A percentile compares a stretch with the other conserved stretches of the same genome.
Conservation (phyloP, 495 filamentous ascomycete genomes). For the Hyaloscypha hepaticicola region DNA sequence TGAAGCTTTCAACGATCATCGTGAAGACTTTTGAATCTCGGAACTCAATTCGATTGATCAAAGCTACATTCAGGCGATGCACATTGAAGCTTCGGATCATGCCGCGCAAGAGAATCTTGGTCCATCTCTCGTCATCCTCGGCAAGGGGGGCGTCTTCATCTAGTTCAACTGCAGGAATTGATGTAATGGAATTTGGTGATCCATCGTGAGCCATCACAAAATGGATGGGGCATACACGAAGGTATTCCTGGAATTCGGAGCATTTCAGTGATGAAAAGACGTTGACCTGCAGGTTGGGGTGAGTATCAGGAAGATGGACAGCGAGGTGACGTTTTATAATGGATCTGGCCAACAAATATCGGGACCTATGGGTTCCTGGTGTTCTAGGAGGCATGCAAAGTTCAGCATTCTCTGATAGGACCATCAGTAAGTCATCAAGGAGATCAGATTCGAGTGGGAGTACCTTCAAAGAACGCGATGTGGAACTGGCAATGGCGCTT, state of each 20-base stretch:
- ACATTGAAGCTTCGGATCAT: constrained; percentile 49
- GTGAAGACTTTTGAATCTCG: constrained; percentile 58
- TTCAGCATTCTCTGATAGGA: constrained; percentile 36
- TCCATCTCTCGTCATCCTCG: not conserved
- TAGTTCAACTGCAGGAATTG: not conserved
- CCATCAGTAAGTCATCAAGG: constrained; percentile 4
- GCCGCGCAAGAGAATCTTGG: constrained; percentile 38
- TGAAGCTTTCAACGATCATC: constrained; percentile 45
- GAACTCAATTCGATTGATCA: constrained; percentile 59
- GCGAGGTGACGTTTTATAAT: constrained; percentile 63
- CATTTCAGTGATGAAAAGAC: constrained; percentile 47
- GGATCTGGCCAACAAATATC: constrained; percentile 60
- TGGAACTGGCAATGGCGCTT: constrained; percentile 67
- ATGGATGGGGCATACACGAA: constrained; percentile 50
- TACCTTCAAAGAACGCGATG: constrained; percentile 62
- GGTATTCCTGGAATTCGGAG: constrained; percentile 50
- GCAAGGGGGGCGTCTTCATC: not conserved
- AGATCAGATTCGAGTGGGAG: constrained; percentile 17
- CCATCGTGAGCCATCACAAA: constrained; percentile 73
- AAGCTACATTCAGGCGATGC: constrained; percentile 55
- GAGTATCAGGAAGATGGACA: constrained; percentile 18
- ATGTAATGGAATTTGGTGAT: constrained; percentile 25
- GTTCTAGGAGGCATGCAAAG: constrained; percentile 45
- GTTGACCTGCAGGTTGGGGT: constrained; percentile 34
- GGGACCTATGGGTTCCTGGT: constrained; percentile 33